These are phyloP conservation scores for Diplocarpon rosae DNA, from an alignment of 2,329 filamentous ascomycete genomes.

Conservation along the genomic window DNA sequence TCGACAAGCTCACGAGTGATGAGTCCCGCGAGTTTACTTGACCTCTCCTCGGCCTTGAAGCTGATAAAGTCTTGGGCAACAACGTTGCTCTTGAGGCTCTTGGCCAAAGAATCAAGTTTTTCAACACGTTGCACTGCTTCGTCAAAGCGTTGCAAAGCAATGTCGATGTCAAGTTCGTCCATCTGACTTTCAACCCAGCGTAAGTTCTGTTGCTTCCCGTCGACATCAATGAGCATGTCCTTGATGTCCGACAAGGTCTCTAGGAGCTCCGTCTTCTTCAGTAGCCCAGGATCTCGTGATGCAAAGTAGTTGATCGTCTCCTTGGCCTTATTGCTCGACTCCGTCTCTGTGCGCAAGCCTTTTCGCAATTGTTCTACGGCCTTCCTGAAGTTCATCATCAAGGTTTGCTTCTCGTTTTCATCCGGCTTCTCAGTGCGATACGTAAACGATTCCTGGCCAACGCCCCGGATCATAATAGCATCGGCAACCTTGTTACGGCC, in stretches of 20 bases:
- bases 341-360: slow-evolving; percentile 73
- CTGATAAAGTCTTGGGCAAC: slow-evolving; percentile 88
- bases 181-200: slow-evolving; percentile 93
- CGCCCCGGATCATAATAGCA: slow-evolving; percentile 78
- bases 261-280: slow-evolving; percentile 70
- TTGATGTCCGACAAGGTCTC: slow-evolving; percentile 69
- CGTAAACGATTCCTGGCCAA: slow-evolving; percentile 84
- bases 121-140: slow-evolving; percentile 75
- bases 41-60: slow-evolving; percentile 81
- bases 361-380: slow-evolving; percentile 86
- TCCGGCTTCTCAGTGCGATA: slow-evolving; percentile 82
- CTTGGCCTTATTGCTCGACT: slow-evolving; percentile 71
- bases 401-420: slow-evolving; percentile 62
- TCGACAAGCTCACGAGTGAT: slow-evolving; percentile 69
- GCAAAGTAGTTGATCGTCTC: slow-evolving; percentile 83
- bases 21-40: slow-evolving; percentile 62
- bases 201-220: slow-evolving; percentile 91
- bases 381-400: slow-evolving; percentile 85
- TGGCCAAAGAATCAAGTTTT: slow-evolving; percentile 68
- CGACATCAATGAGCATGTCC: slow-evolving; percentile 87
- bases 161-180: slow-evolving; percentile 91
- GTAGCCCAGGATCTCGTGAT: slow-evolving; percentile 61
- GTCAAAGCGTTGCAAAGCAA: slow-evolving; percentile 83
- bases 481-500: slow-evolving; percentile 60
- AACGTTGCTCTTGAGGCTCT: slow-evolving; percentile 71